phyloP scores from a whole-genome alignment of 345 rosid species.

The Syzygium jambos region DNA sequence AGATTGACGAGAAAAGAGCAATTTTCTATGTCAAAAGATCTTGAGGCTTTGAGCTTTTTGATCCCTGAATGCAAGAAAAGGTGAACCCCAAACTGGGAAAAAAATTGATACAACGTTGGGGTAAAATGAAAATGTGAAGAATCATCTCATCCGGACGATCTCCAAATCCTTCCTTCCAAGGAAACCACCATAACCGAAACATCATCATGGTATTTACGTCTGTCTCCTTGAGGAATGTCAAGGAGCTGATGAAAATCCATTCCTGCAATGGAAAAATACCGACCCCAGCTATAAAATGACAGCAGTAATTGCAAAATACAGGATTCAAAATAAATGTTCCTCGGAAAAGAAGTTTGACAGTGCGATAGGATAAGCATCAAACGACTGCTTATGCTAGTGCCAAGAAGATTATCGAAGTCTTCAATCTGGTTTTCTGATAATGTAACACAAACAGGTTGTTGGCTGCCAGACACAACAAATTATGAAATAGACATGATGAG shows the following conservation, averaged over 20 bases:
- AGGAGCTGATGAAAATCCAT: slow-evolving; percentile 92
- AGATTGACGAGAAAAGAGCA: not conserved
- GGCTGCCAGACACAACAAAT: not conserved
- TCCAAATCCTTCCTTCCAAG: slow-evolving; percentile 94
- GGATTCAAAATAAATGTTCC: not conserved
- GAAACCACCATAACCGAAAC: slow-evolving; percentile 98
- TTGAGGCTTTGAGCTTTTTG: slow-evolving; percentile 12
- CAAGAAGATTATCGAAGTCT: not conserved
- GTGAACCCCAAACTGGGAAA: slow-evolving; percentile 24
- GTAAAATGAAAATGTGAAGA: slow-evolving; percentile 4
- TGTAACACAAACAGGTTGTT: not conserved
- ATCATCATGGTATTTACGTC: slow-evolving; percentile 94
- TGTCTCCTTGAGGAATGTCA: slow-evolving; percentile 88
- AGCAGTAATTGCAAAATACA: not conserved
- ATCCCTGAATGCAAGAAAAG: slow-evolving; percentile 24
- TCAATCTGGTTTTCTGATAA: not conserved
- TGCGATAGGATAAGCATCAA: not conserved
- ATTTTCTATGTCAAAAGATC: slow-evolving; percentile 8
- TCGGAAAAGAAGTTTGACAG: not conserved
- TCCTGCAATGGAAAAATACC: slow-evolving; percentile 27
- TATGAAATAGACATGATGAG: not conserved
- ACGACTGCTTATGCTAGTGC: not conserved
- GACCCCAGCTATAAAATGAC: not conserved
- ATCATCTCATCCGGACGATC: slow-evolving; percentile 68
- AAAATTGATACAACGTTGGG: slow-evolving; percentile 11